Evolutionary conservation across 352 stramenopile genomes (phyloP).

Genomic region (Pythium utonaiense): DNA sequence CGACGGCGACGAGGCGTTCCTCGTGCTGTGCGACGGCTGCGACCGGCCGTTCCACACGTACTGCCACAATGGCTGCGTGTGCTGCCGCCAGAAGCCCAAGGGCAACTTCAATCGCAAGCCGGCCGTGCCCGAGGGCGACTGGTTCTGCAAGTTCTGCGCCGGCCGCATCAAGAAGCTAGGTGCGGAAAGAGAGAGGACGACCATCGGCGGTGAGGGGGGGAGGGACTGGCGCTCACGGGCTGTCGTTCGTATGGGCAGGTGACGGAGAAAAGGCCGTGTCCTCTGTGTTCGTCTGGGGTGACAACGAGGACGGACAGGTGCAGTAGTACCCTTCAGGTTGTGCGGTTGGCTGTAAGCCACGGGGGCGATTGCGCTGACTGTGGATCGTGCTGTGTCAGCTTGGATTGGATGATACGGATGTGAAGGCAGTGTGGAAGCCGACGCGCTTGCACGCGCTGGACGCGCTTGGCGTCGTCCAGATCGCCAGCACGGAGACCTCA

Average conservation of each 20-base stretch:
- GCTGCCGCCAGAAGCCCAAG: constrained; percentile 72
- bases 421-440: constrained; percentile 54
- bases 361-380: background rate
- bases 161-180: constrained; percentile 48
- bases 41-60: constrained; percentile 72
- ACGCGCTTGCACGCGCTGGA: constrained; percentile 61
- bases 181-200: constrained; percentile 21
- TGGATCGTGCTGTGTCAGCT: constrained; percentile 30
- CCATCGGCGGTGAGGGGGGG: no score
- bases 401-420: constrained; percentile 38
- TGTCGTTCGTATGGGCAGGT: constrained; percentile 27
- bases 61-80: constrained; percentile 72
- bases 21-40: constrained; percentile 81
- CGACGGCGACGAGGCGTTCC: constrained; percentile 70
- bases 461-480: constrained; percentile 55
- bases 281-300: constrained; percentile 64
- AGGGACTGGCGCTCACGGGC: background rate
- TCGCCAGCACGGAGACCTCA: constrained; percentile 59
- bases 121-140: constrained; percentile 74
- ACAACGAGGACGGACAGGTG: constrained; percentile 82
- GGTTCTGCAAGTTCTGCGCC: constrained; percentile 86
- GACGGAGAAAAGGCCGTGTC: constrained; percentile 41
- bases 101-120: constrained; percentile 76
- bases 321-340: background rate
- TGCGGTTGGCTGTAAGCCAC: background rate